Evolutionary conservation across 2,329 filamentous ascomycete genomes (phyloP).

Genomic region (Penicillium sp.): DNA sequence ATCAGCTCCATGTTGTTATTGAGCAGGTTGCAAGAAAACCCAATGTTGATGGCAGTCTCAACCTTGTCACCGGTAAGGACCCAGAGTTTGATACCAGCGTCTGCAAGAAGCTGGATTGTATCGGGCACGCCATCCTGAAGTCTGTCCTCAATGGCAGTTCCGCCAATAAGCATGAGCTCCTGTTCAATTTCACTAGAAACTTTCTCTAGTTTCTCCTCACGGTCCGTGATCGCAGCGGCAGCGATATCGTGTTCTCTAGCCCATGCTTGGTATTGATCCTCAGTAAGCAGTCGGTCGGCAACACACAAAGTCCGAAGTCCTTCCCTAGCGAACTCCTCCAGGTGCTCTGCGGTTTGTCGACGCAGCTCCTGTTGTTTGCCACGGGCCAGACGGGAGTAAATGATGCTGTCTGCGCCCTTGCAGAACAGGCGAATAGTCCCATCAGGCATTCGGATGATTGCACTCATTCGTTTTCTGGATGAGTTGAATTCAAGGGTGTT

Average conservation of each 20-base stretch:
- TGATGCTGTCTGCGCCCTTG: slow-evolving; percentile 96
- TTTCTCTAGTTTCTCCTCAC: slow-evolving; percentile 89
- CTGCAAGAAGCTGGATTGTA: slow-evolving; percentile 83
- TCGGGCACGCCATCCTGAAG: slow-evolving; percentile 96
- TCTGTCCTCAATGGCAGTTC: slow-evolving; percentile 95
- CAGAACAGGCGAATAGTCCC: slow-evolving; percentile 87
- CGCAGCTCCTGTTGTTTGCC: slow-evolving; percentile 85
- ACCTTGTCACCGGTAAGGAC: slow-evolving; percentile 98
- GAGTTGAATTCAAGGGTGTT: slow-evolving; percentile 99
- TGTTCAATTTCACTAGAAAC: slow-evolving; percentile 89
- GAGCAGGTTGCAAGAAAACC: slow-evolving; percentile 95
- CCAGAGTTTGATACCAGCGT: slow-evolving; percentile 98
- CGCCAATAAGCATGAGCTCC: slow-evolving; percentile 80
- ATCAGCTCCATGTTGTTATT: slow-evolving; percentile 98
- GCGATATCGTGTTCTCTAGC: slow-evolving; percentile 83
- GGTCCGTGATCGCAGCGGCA: slow-evolving; percentile 75
- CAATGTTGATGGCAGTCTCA: slow-evolving; percentile 99
- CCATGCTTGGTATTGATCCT: slow-evolving; percentile 82
- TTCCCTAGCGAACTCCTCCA: slow-evolving; percentile 96
- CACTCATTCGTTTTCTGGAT: slow-evolving; percentile 94
- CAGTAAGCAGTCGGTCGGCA: slow-evolving; percentile 73
- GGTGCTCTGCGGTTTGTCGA: slow-evolving; percentile 80
- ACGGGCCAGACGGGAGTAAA: slow-evolving; percentile 83
- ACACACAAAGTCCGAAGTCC: slow-evolving; percentile 93
- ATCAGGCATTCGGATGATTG: slow-evolving; percentile 92